Conservation (phyloP, 371 early-diverging fungal species). For the Funneliformis caledonium region DNA sequence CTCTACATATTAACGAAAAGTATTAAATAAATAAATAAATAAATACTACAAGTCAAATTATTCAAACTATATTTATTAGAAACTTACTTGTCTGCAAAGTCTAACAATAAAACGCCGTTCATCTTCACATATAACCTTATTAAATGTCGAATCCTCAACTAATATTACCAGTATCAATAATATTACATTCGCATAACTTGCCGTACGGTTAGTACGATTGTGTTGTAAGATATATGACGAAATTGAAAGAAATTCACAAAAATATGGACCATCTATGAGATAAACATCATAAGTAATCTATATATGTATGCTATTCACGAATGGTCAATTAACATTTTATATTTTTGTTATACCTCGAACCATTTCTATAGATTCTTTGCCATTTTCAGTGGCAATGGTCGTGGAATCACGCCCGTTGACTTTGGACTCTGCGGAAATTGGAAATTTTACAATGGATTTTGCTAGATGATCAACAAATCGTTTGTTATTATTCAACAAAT, state of each 20-base stretch:
- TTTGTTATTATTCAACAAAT: constrained; percentile 49
- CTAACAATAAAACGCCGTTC: not conserved
- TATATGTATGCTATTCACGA: not conserved
- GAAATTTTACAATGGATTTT: not conserved
- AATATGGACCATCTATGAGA: not conserved
- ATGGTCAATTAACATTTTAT: no score
- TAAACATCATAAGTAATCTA: not conserved
- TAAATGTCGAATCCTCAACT: constrained; percentile 44
- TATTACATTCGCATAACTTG: constrained; percentile 47
- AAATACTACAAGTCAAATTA: not conserved
- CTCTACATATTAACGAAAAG: constrained; percentile 40
- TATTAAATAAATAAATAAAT: not conserved
- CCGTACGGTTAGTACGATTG: constrained; percentile 49
- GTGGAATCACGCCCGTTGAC: not conserved
- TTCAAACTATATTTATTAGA: not conserved
- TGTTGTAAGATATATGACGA: constrained; percentile 53
- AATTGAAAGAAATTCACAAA: constrained; percentile 47
- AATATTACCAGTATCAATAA: constrained; percentile 46
- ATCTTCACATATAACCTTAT: constrained; percentile 5
- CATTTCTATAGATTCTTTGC: not conserved
- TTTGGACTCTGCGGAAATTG: not conserved
- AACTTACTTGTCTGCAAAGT: constrained; percentile 29
- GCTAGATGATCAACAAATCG: constrained; percentile 2
- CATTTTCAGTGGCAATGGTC: not conserved
- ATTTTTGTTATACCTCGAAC: not conserved